phyloP scores from a whole-genome alignment of 2,329 filamentous ascomycete genomes.

The Trichoderma brevicompactum region DNA sequence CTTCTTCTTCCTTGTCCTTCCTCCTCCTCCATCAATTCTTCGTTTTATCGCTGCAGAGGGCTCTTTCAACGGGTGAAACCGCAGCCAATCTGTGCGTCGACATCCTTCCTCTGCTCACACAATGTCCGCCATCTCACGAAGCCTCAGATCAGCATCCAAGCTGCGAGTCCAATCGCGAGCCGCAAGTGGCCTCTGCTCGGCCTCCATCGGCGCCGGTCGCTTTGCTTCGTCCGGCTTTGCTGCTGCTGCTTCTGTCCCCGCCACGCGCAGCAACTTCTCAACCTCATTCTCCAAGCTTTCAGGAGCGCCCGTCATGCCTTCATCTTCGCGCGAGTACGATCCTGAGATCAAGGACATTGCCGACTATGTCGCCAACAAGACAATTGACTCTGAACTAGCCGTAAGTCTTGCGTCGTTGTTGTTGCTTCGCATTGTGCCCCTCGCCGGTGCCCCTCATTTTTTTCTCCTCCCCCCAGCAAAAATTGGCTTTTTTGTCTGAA shows the following conservation, averaged over 20 bases:
- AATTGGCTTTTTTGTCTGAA: too few species aligned
- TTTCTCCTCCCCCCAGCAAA: too few species aligned
- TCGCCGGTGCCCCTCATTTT: conserved; percentile 20
- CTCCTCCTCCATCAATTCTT: neutral
- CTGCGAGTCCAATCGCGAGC: conserved; percentile 51
- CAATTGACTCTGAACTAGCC: conserved; percentile 88
- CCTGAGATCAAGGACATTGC: conserved; percentile 95
- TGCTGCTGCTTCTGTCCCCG: conserved; percentile 42
- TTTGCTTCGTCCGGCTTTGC: conserved; percentile 32
- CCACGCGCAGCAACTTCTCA: conserved; percentile 51
- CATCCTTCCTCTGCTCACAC: conserved; percentile 29
- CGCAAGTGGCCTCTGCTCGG: conserved; percentile 34
- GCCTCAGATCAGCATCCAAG: conserved; percentile 59
- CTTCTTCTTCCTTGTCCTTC: neutral
- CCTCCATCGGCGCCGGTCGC: conserved; percentile 37
- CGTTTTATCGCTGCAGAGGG: neutral
- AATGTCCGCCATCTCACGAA: conserved; percentile 61
- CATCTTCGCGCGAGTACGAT: conserved; percentile 71
- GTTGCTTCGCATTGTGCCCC: neutral
- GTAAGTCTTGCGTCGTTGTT: conserved; percentile 59
- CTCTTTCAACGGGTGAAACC: neutral
- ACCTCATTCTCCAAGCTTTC: conserved; percentile 54
- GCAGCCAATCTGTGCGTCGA: conserved; percentile 4
- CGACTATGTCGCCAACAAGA: conserved; percentile 89
- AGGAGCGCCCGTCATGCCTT: conserved; percentile 55